phyloP scores from a whole-genome alignment of 2,329 filamentous ascomycete genomes.

The Phaeophleospora eucalypticola region DNA sequence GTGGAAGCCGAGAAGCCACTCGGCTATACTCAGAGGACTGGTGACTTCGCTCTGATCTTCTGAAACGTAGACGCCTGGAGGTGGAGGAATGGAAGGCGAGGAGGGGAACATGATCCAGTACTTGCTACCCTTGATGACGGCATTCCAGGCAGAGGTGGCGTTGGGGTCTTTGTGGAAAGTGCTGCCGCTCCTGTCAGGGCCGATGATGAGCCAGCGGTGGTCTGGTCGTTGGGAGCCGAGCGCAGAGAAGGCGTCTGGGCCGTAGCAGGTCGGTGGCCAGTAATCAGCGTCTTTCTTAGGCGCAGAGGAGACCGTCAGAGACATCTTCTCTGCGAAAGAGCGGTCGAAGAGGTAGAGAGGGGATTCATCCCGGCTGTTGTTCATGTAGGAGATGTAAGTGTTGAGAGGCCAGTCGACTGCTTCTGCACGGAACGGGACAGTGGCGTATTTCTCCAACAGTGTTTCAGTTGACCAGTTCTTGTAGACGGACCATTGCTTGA shows the following conservation, averaged over 20 bases:
- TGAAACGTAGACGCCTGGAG: conserved; percentile 87
- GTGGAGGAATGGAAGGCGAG: conserved; percentile 54
- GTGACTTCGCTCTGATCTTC: conserved; percentile 90
- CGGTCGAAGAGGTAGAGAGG: conserved; percentile 91
- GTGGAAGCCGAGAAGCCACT: conserved; percentile 91
- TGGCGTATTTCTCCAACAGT: conserved; percentile 60
- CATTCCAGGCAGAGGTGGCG: conserved; percentile 83
- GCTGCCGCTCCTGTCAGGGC: conserved; percentile 79
- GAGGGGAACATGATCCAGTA: conserved; percentile 99
- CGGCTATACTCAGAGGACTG: conserved; percentile 88
- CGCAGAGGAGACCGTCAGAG: conserved; percentile 50
- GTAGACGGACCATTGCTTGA: conserved; percentile 77
- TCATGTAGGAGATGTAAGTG: conserved; percentile 81
- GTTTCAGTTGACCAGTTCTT: conserved; percentile 67
- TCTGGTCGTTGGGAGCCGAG: conserved; percentile 76
- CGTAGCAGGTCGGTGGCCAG: conserved; percentile 79
- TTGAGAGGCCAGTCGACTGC: conserved; percentile 85
- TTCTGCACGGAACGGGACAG: conserved; percentile 78
- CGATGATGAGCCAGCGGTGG: conserved; percentile 87
- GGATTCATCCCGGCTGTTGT: conserved; percentile 66
- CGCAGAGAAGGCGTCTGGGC: conserved; percentile 76
- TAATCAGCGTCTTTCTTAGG: conserved; percentile 55
- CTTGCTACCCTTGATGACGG: conserved; percentile 81
- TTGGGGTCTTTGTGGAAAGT: conserved; percentile 82
- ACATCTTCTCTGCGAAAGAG: conserved; percentile 82